These are phyloP conservation scores for Endotrypanum monterogeii DNA, from an alignment of 208 protist genomes.

Conservation along the genomic window DNA sequence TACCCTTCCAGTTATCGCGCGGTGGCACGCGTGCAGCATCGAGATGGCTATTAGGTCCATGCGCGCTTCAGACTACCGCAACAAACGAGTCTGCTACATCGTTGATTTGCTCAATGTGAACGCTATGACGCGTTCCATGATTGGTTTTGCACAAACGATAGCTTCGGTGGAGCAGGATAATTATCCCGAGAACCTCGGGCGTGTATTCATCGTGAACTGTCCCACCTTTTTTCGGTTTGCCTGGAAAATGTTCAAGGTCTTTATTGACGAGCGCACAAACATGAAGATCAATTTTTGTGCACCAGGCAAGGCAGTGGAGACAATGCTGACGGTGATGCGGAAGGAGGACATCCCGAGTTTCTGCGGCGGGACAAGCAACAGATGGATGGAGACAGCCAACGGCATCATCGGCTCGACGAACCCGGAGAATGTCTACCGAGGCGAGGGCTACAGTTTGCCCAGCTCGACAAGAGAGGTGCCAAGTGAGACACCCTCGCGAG, in stretches of 20 bases:
- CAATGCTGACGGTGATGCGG: constrained; percentile 59
- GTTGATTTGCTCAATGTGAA: constrained; percentile 71
- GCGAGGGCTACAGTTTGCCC: constrained; percentile 25
- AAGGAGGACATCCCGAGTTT: constrained; percentile 79
- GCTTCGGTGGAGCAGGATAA: constrained; percentile 83
- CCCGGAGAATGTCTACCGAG: constrained; percentile 50
- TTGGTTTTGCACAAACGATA: constrained; percentile 78
- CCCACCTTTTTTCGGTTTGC: constrained; percentile 66
- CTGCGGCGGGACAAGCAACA: constrained; percentile 65
- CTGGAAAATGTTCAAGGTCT: constrained; percentile 83
- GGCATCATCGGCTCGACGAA: constrained; percentile 62
- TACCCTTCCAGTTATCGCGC: constrained; percentile 57
- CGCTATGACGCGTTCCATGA: constrained; percentile 68
- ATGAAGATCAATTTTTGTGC: constrained; percentile 77
- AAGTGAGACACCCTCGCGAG: constrained; percentile 16
- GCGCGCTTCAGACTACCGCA: constrained; percentile 50
- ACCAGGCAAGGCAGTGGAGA: constrained; percentile 47
- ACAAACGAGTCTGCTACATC: constrained; percentile 77
- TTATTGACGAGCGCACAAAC: constrained; percentile 82
- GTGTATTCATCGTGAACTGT: constrained; percentile 84
- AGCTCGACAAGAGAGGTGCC: constrained; percentile 21
- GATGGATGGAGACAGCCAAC: constrained; percentile 64
- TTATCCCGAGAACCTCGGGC: constrained; percentile 83
- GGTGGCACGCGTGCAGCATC: constrained; percentile 65
- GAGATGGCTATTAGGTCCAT: constrained; percentile 72